Percentiles rank a stretch among this genome's conserved stretches.
Conservation (phyloP, 345 rosid genomes). For the Melaleuca alternifolia region DNA sequence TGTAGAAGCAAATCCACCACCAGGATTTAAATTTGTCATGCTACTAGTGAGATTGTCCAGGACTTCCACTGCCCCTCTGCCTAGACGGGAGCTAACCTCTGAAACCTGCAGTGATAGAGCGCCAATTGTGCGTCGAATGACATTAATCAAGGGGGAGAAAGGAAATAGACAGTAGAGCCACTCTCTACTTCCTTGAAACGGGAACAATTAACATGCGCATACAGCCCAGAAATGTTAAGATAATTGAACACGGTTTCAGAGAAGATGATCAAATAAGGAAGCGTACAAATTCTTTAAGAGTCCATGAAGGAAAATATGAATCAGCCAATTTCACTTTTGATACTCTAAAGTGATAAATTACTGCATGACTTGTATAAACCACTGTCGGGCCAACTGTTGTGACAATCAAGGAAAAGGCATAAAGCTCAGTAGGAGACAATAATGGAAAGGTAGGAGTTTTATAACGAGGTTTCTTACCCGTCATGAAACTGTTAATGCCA, state of each 20-base stretch:
- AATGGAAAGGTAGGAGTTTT: background rate
- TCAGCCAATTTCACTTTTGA: background rate
- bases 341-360: background rate
- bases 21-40: slow-evolving; percentile 64
- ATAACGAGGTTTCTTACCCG: background rate
- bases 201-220: background rate
- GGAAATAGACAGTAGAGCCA: background rate
- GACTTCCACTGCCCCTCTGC: slow-evolving; percentile 87
- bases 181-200: background rate
- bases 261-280: background rate
- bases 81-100: slow-evolving; percentile 52
- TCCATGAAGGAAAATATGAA: background rate
- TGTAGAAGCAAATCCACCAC: slow-evolving; percentile 61
- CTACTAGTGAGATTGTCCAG: slow-evolving; percentile 90
- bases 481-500: background rate
- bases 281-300: background rate
- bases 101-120: slow-evolving; percentile 35
- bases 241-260: background rate
- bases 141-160: background rate
- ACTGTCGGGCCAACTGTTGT: background rate
- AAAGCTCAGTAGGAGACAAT: background rate
- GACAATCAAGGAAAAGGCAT: background rate
- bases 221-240: background rate
- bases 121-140: background rate
- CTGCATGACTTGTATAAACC: background rate